These are phyloP conservation scores for Aspergillus sp. DNA, from an alignment of 2,329 filamentous ascomycete species.

Conservation along the genomic window DNA sequence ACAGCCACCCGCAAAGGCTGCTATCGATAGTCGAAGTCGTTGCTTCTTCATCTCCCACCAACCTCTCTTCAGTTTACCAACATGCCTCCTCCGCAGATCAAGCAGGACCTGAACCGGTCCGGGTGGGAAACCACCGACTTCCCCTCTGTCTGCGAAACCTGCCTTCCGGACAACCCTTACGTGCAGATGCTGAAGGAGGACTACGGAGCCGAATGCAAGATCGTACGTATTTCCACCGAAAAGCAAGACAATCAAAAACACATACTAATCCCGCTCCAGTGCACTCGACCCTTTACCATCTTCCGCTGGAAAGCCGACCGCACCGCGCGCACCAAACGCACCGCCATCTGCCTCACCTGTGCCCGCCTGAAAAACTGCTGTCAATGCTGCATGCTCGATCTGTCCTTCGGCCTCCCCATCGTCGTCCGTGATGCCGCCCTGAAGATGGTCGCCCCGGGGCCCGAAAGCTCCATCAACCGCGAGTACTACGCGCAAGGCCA, in stretches of 20 bases:
- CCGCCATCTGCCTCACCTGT: slow-evolving; percentile 94
- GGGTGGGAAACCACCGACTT: slow-evolving; percentile 79
- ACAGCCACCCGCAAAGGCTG: slow-evolving; percentile 7
- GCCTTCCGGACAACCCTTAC: slow-evolving; percentile 92
- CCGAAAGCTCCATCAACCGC: slow-evolving; percentile 86
- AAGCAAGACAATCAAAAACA: background rate
- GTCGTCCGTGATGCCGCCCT: slow-evolving; percentile 92
- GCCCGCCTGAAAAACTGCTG: slow-evolving; percentile 98
- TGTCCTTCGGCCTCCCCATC: slow-evolving; percentile 93
- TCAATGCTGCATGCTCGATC: slow-evolving; percentile 97
- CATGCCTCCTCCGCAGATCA: slow-evolving; percentile 84
- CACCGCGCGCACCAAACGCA: slow-evolving; percentile 86
- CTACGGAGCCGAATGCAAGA: slow-evolving; percentile 81
- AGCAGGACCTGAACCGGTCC: slow-evolving; percentile 90
- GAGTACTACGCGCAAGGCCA: slow-evolving; percentile 99
- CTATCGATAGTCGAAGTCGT: slow-evolving; percentile 11
- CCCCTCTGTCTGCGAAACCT: slow-evolving; percentile 69
- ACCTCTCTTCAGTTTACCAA: background rate
- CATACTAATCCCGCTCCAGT: slow-evolving; percentile 41
- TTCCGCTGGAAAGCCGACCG: slow-evolving; percentile 95
- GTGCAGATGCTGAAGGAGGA: slow-evolving; percentile 99
- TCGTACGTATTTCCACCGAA: slow-evolving; percentile 39
- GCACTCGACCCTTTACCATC: slow-evolving; percentile 91
- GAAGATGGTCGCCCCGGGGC: slow-evolving; percentile 95
- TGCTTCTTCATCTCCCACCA: slow-evolving; percentile 3